phyloP scores from a whole-genome alignment of 768 basidiomycete species.

The Boletus rubroflammeus region DNA sequence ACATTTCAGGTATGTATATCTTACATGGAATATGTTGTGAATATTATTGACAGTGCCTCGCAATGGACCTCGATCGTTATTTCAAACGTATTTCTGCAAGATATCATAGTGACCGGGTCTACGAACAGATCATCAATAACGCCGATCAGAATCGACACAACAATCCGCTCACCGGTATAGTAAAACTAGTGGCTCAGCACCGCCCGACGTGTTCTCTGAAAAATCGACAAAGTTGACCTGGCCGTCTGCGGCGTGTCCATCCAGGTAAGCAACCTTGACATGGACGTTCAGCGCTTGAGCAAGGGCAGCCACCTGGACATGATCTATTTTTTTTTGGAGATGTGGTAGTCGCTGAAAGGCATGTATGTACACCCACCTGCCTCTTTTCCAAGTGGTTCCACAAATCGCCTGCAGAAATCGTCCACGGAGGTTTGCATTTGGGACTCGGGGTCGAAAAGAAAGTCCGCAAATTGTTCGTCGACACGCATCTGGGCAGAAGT shows the following conservation, averaged over 20 bases:
- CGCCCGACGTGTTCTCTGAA: slow-evolving; percentile 43
- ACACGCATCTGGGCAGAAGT: slow-evolving; percentile 78
- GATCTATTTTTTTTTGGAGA: slow-evolving; percentile 44
- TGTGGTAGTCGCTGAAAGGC: not conserved
- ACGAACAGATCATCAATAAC: not conserved
- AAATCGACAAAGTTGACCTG: slow-evolving; percentile 68
- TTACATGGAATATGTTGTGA: slow-evolving; percentile 10
- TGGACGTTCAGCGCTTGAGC: slow-evolving; percentile 63
- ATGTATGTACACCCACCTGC: slow-evolving; percentile 47
- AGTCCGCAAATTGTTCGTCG: slow-evolving; percentile 56
- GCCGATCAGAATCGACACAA: not conserved
- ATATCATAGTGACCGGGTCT: slow-evolving; percentile 93
- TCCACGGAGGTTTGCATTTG: slow-evolving; percentile 51
- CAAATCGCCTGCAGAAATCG: slow-evolving; percentile 73
- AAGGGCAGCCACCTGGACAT: slow-evolving; percentile 79
- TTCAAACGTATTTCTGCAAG: slow-evolving; percentile 18
- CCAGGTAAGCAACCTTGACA: slow-evolving; percentile 76
- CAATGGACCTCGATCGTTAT: not conserved
- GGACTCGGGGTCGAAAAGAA: slow-evolving; percentile 75
- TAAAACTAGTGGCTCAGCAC: slow-evolving; percentile 55
- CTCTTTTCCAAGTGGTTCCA: slow-evolving; percentile 75
- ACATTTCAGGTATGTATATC: slow-evolving; percentile 7
- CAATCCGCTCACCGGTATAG: slow-evolving; percentile 62
- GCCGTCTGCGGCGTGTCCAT: slow-evolving; percentile 50
- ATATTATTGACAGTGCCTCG: not conserved